Conservation (phyloP, 345 rosid species). For the Acer negundo region DNA sequence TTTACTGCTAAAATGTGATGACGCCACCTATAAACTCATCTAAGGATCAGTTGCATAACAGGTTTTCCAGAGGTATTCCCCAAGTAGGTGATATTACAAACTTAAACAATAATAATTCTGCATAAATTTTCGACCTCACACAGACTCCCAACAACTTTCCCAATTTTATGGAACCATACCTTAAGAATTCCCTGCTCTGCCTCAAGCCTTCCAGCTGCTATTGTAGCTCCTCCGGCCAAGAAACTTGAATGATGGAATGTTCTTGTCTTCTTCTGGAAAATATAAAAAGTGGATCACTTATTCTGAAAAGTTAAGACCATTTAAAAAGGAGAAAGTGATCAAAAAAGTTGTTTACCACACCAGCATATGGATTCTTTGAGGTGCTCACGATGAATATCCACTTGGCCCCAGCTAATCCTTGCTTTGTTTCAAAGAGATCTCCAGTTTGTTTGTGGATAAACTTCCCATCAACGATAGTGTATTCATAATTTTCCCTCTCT, state of each 20-base stretch:
- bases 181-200: slow-evolving; percentile 71
- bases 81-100: not conserved
- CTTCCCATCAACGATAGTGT: slow-evolving; percentile 58
- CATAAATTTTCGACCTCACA: not conserved
- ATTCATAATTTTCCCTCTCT: slow-evolving; percentile 87
- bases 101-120: not conserved
- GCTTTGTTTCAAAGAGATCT: slow-evolving; percentile 52
- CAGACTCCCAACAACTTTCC: not conserved
- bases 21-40: not conserved
- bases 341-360: slow-evolving; percentile 42
- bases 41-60: not conserved
- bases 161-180: slow-evolving; percentile 39
- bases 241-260: slow-evolving; percentile 92
- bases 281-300: not conserved
- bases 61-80: not conserved
- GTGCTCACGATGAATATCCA: slow-evolving; percentile 95
- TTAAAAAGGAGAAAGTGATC: not conserved
- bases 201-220: slow-evolving; percentile 85
- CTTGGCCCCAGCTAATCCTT: slow-evolving; percentile 48
- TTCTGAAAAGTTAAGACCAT: not conserved
- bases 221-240: slow-evolving; percentile 90
- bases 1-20: not conserved
- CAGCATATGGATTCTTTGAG: slow-evolving; percentile 67
- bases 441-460: slow-evolving; percentile 62
- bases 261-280: slow-evolving; percentile 86